Evolutionary conservation across 768 basidiomycete species (phyloP).

Genomic region (Lanmaoa rubissima): DNA sequence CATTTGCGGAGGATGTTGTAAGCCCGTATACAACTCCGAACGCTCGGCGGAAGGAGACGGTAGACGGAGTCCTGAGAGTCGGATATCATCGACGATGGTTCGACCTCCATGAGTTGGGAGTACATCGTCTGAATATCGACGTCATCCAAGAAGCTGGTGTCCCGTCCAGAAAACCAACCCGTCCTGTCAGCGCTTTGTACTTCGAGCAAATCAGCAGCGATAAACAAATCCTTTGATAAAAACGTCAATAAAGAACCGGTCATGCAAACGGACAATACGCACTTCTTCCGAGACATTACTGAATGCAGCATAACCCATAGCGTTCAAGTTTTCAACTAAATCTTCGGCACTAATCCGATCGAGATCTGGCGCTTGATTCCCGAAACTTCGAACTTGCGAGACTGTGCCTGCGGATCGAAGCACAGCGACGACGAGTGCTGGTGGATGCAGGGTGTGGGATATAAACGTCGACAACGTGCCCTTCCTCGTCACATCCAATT

Average conservation of each 20-base stretch:
- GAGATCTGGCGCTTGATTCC: constrained; percentile 54
- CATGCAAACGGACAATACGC: constrained; percentile 12
- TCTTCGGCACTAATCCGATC: constrained; percentile 64
- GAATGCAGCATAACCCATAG: constrained; percentile 72
- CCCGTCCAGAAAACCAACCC: constrained; percentile 70
- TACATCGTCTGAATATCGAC: constrained; percentile 82
- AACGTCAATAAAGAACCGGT: constrained; percentile 4
- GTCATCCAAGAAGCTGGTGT: constrained; percentile 53
- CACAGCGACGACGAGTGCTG: constrained; percentile 29
- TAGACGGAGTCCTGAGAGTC: constrained; percentile 72
- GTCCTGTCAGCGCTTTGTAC: constrained; percentile 76
- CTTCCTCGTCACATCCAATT: constrained; percentile 42
- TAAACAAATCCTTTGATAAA: constrained; percentile 63
- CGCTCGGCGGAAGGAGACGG: constrained; percentile 68
- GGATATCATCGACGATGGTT: constrained; percentile 69
- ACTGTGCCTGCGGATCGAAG: constrained; percentile 17
- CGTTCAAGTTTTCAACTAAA: constrained; percentile 75
- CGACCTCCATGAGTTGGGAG: constrained; percentile 67
- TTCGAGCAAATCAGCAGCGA: constrained; percentile 76
- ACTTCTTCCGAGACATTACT: constrained; percentile 80
- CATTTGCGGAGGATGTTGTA: constrained; percentile 78
- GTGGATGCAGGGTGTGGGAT: constrained; percentile 62
- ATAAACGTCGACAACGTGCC: constrained; percentile 46
- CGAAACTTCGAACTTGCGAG: constrained; percentile 25
- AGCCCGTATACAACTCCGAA: constrained; percentile 75